Conservation (phyloP, 768 basidiomycete species). For the Hygrophorus russula region DNA sequence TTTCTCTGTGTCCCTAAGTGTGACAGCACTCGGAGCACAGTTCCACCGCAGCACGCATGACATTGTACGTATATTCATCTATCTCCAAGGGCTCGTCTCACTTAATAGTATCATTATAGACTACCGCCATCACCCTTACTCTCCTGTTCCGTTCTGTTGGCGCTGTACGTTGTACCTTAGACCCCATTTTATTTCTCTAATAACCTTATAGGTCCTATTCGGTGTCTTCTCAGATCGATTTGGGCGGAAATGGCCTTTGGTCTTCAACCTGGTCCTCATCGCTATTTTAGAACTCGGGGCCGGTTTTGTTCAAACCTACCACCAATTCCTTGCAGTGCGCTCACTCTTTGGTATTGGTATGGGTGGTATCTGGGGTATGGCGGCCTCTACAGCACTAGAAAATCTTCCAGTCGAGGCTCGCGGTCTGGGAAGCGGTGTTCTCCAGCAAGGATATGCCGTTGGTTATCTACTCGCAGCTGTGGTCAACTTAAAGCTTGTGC, state of each 20-base stretch:
- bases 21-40: slow-evolving; percentile 32
- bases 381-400: slow-evolving; percentile 75
- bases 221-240: slow-evolving; percentile 81
- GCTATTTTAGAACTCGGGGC: slow-evolving; percentile 65
- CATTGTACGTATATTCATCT: slow-evolving; percentile 24
- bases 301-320: slow-evolving; percentile 70
- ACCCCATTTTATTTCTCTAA: slow-evolving; percentile 10
- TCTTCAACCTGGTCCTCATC: slow-evolving; percentile 63
- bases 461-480: slow-evolving; percentile 79
- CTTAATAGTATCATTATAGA: slow-evolving; percentile 21
- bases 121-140: slow-evolving; percentile 83
- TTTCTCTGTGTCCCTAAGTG: slow-evolving; percentile 62
- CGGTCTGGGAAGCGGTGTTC: slow-evolving; percentile 72
- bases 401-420: slow-evolving; percentile 81
- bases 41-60: slow-evolving; percentile 30
- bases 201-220: slow-evolving; percentile 43
- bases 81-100: background rate
- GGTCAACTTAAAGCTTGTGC: slow-evolving; percentile 62
- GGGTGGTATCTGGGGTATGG: slow-evolving; percentile 86
- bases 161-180: slow-evolving; percentile 29
- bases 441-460: slow-evolving; percentile 85
- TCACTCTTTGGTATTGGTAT: slow-evolving; percentile 80
- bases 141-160: slow-evolving; percentile 82
- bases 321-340: slow-evolving; percentile 71
- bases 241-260: slow-evolving; percentile 90